phyloP scores from a whole-genome alignment of 1,139 yeast species.

The Suhomyces atakaporum region DNA sequence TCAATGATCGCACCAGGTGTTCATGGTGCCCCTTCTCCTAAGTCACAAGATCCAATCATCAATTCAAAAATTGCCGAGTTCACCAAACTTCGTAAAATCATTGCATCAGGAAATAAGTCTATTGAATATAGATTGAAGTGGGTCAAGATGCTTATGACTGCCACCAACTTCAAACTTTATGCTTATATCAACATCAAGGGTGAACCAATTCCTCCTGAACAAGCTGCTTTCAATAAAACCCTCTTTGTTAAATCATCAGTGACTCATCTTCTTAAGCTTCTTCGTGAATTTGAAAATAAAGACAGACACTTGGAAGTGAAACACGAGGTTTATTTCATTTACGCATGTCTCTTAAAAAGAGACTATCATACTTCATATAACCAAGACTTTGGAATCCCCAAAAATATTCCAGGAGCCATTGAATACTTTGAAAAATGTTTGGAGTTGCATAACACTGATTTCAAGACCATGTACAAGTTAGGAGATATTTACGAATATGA shows the following conservation, averaged over 20 bases:
- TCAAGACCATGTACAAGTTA: conserved; percentile 39
- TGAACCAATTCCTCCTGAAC: conserved; percentile 37
- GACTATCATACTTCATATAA: conserved; percentile 34
- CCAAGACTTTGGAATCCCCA: conserved; percentile 42
- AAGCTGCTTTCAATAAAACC: conserved; percentile 34
- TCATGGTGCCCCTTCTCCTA: conserved; percentile 10
- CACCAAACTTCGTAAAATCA: conserved; percentile 35
- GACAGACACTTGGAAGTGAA: conserved; percentile 26
- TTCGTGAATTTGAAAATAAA: conserved; percentile 37
- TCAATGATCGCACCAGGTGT: conserved; percentile 13
- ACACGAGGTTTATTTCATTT: conserved; percentile 34
- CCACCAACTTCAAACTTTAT: conserved; percentile 44
- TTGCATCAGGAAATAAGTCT: conserved; percentile 48
- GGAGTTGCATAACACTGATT: conserved; percentile 34
- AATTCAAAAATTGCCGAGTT: conserved; percentile 40
- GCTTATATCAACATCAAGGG: conserved; percentile 49
- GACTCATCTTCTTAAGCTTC: conserved; percentile 41
- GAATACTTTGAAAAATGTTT: conserved; percentile 38
- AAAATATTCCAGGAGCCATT: conserved; percentile 33
- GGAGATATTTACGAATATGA: conserved; percentile 47
- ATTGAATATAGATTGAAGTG: conserved; percentile 46
- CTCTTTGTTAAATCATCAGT: conserved; percentile 44
- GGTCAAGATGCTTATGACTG: conserved; percentile 47
- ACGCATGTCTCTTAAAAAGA: conserved; percentile 43
- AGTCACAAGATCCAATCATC: conserved; percentile 23